Evolutionary conservation across 192 early-diverging fungal genomes (phyloP).

Genomic region (Coemansia sp.): DNA sequence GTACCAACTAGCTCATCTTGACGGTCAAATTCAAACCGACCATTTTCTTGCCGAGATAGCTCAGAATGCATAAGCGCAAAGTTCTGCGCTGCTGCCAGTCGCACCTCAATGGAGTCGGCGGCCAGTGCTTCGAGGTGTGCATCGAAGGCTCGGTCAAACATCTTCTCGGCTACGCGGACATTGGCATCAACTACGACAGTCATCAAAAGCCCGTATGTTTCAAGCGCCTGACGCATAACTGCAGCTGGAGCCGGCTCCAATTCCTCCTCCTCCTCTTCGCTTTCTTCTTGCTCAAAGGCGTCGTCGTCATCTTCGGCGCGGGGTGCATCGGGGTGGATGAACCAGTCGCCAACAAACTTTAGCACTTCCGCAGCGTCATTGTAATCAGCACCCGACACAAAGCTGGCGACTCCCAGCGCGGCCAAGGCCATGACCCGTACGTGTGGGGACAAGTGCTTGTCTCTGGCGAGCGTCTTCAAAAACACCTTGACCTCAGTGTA

Average conservation of each 20-base stretch:
- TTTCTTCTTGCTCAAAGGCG: neutral
- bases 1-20: conserved; percentile 64
- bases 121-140: conserved; percentile 61
- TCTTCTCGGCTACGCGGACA: conserved; percentile 20
- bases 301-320: neutral
- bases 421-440: conserved; percentile 27
- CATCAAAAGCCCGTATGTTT: conserved; percentile 37
- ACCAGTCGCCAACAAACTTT: conserved; percentile 13
- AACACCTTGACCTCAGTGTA: neutral
- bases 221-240: conserved; percentile 31
- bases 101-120: conserved; percentile 61
- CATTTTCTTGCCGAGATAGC: conserved; percentile 15
- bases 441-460: neutral
- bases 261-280: neutral
- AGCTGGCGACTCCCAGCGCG: conserved; percentile 41
- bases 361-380: conserved; percentile 31
- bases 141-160: conserved; percentile 30
- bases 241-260: neutral
- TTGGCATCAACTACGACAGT: conserved; percentile 31
- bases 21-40: conserved; percentile 57
- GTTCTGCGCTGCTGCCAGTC: conserved; percentile 73
- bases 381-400: conserved; percentile 39
- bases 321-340: conserved; percentile 9
- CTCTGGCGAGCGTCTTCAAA: conserved; percentile 16
- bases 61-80: conserved; percentile 73